Base-by-base conservation (phyloP, 106 monocot species). In the Platanthera guangdongensis region DNA sequence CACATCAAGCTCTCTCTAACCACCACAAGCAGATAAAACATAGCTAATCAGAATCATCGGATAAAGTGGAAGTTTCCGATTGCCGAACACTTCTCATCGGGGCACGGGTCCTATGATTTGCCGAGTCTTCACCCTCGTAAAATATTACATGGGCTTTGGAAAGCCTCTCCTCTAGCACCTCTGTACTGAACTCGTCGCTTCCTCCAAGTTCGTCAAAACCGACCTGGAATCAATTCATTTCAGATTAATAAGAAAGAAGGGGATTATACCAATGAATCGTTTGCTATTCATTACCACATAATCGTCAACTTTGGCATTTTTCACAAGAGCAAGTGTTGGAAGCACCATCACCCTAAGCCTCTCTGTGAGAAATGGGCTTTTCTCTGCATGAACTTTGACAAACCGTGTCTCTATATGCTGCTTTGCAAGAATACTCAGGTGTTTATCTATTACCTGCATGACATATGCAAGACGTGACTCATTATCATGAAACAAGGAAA, bases 371-470 rank as follows among this genome's bases (percentile, higher is more conserved):
- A 99, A 99, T 18, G 94, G 99, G 63, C 88, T 88, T 78, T 99
- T 99, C 68, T 99, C 99, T 39, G 99, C 99, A 85, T 99, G 94
- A 78, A 99, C 74, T 83, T 94, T 99, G 49, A 99, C 65, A 75
- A 99, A 99, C 15, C 94, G 91, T 21, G 99, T 94, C 79, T 99
- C 99, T 7, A 92, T 59, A 77, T 99, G 99, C 65, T 94, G 99
- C 68, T 99, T 86, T 53, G 94, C 94, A 57, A 99, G 89, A 78
- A 88, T 83, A 47, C 74, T 82, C 19, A 99, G 72, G 75, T 99
- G 99, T 60, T 99, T 99, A 80, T 99, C 99, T 85, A 99, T 81
- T 57, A 99, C 99, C 99, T 99, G 80, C 52, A 81, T 72, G 51
- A 5, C 50, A 72, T n/a, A 48, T 1, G 32, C 0, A 30, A 10